phyloP scores from a whole-genome alignment of 1,284 basidiomycete genomes.

The Ganoderma multipileum region DNA sequence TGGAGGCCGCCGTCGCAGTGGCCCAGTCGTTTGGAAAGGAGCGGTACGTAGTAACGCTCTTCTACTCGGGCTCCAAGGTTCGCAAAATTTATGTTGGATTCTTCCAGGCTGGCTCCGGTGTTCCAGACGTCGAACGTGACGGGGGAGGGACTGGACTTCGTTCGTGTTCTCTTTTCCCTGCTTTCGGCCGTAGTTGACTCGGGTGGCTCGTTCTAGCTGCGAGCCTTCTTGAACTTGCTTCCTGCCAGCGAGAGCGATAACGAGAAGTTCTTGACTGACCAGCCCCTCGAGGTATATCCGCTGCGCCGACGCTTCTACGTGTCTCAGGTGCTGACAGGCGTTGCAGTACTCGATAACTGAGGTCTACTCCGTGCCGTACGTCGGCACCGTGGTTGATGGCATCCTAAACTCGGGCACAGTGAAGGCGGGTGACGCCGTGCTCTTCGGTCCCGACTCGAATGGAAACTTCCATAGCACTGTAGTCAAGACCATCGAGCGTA shows the following conservation, averaged over 20 bases:
- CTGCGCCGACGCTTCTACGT: not conserved
- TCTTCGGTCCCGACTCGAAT: conserved; percentile 93
- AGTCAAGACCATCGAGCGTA: conserved; percentile 94
- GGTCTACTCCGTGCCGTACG: conserved; percentile 87
- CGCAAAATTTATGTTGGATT: not conserved
- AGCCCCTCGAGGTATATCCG: conserved; percentile 80
- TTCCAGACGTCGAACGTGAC: conserved; percentile 97
- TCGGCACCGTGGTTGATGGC: conserved; percentile 95
- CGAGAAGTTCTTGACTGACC: conserved; percentile 84
- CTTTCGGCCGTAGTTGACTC: not conserved
- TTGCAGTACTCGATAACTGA: conserved; percentile 81
- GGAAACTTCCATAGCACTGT: conserved; percentile 87
- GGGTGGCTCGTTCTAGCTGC: conserved; percentile 52
- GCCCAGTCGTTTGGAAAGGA: conserved; percentile 76
- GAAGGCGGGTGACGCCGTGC: conserved; percentile 81
- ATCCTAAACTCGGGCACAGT: conserved; percentile 83
- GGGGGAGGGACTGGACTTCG: conserved; percentile 86
- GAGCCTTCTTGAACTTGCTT: conserved; percentile 86
- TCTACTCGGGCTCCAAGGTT: not conserved
- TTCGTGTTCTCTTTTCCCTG: conserved; percentile 42
- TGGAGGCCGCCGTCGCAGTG: conserved; percentile 81
- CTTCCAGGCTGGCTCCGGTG: conserved; percentile 83
- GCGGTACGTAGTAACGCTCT: conserved; percentile 48
- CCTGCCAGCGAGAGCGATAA: conserved; percentile 84
- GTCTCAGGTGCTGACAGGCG: conserved; percentile 13